These are phyloP conservation scores for Anthracocystis panici-leucophaei DNA, from an alignment of 1,284 basidiomycete species.

Conservation along the genomic window DNA sequence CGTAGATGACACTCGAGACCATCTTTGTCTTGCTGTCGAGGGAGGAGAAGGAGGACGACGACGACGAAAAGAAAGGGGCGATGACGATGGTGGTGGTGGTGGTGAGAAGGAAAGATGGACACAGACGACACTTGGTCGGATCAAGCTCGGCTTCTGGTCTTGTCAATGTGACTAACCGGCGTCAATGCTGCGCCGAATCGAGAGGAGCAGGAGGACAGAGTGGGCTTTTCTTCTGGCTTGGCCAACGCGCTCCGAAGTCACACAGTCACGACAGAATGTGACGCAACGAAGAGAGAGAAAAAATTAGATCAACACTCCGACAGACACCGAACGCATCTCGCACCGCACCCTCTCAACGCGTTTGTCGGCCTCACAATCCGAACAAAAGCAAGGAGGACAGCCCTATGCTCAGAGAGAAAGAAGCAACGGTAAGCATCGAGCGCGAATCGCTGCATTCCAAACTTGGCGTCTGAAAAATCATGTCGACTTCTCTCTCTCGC, in stretches of 20 bases:
- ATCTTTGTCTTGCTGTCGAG: slow-evolving; percentile 16
- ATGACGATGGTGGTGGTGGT: slow-evolving; percentile 12
- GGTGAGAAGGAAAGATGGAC: slow-evolving; percentile 14
- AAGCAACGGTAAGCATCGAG: background rate
- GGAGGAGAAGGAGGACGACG: slow-evolving; percentile 4
- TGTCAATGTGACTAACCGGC: background rate
- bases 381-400: background rate
- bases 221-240: background rate
- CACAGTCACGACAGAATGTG: slow-evolving; percentile 1
- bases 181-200: background rate
- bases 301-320: slow-evolving; percentile 4
- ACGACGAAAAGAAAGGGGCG: background rate
- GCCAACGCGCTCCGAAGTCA: background rate
- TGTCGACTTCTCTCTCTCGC: background rate
- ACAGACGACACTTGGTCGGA: background rate
- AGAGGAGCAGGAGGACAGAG: background rate
- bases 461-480: slow-evolving; percentile 1
- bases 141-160: background rate
- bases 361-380: slow-evolving; percentile 6
- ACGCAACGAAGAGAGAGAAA: background rate
- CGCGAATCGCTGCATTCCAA: slow-evolving; percentile 20
- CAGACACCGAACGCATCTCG: background rate
- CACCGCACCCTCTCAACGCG: slow-evolving; percentile 3
- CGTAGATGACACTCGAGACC: slow-evolving; percentile 53
- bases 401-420: background rate